phyloP scores from a whole-genome alignment of 106 monocot species.

The Acorus calamus region DNA sequence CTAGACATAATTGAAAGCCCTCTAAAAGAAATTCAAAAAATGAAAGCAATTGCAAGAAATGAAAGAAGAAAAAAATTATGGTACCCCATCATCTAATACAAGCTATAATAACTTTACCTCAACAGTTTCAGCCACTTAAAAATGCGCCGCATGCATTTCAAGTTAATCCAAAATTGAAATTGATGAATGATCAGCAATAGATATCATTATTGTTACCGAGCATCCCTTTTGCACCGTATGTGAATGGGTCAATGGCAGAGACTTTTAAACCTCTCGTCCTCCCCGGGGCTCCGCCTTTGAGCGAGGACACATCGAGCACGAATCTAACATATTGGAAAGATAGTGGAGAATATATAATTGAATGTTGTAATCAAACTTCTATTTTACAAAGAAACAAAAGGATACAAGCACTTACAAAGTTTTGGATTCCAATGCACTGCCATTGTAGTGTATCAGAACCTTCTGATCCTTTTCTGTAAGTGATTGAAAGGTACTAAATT shows the following conservation, averaged over 20 bases:
- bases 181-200: background rate
- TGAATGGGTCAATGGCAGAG: background rate
- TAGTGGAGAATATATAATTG: background rate
- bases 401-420: conserved; percentile 30
- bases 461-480: conserved; percentile 28
- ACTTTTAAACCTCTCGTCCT: conserved; percentile 53
- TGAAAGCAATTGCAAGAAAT: too few species aligned
- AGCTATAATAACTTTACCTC: too few species aligned
- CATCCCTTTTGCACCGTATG: too few species aligned
- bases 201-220: background rate
- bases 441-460: conserved; percentile 31
- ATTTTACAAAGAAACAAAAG: background rate
- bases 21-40: too few species aligned
- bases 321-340: conserved; percentile 18
- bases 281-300: conserved; percentile 71
- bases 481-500: conserved; percentile 10
- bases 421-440: conserved; percentile 5
- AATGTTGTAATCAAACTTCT: background rate
- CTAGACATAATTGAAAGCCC: too few species aligned
- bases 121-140: too few species aligned
- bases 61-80: too few species aligned
- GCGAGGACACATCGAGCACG: conserved; percentile 41
- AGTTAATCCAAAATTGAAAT: conserved; percentile 8
- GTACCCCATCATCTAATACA: too few species aligned
- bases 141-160: too few species aligned